Base-by-base conservation (phyloP, 2,329 filamentous ascomycete genomes). In the Scolecobasidium constrictum region DNA sequence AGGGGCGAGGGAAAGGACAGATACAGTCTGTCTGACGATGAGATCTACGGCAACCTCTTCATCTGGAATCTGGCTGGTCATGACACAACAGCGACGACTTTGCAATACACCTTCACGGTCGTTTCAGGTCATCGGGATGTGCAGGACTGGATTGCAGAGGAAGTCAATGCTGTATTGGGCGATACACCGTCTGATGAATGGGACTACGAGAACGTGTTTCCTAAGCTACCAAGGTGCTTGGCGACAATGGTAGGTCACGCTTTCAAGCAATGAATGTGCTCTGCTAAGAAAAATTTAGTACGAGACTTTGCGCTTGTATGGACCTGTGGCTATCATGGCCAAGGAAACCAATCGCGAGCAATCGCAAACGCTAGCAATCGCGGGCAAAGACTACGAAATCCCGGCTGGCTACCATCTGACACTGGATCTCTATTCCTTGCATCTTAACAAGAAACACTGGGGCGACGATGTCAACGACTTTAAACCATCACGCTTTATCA, bases 31-130 rank as follows among this genome's bases (percentile, higher is more conserved):
- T 22, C 31, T 1, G 31, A 43, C 15, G 40, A 43, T 17, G 40
- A 43, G 34, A 43, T 43, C 6, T 36, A 37, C 16, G 40, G 40
- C n/a, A 43, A 43, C 34, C 31, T 44, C 11, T 44, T 44, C 42
- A 19, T 44, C 13, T 44, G 23, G 22, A 39, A 39, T 20, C 4
- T 44, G 13, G 42, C 42, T 19, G 36, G 42, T 6, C 33, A 34
- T 13, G 36, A 44, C 21, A 44, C 42, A 18, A 44, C 42, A 7
- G 36, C 42, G 4, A 40, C 17, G 11, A 26, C 23, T 7, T 34
- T 44, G 6, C 17, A 35, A 19, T 44, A 28, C 17, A 22, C 42
- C 2, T 31, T 44, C 22, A 21, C 36, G 13, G 20, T 44, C 17
- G 20, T 44, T 5, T 18, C 42, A 13, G 22, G 20, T 7, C 37